phyloP scores from a whole-genome alignment of 192 early-diverging fungal species.

The Podila horticola region DNA sequence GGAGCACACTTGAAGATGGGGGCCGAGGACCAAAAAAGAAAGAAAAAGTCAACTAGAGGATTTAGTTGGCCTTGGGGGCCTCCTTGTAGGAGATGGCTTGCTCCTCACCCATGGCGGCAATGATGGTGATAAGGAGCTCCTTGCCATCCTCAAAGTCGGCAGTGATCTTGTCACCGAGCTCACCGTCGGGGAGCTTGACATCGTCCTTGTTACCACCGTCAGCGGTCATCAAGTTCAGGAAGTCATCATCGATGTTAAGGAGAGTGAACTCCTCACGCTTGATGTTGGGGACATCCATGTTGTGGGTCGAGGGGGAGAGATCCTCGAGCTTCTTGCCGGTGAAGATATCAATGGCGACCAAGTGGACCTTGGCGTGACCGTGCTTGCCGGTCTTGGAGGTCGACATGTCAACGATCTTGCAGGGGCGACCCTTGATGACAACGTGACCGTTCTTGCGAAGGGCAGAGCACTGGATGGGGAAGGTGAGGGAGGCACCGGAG shows the following conservation, averaged over 20 bases:
- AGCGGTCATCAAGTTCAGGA: constrained; percentile 84
- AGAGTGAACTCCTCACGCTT: constrained; percentile 86
- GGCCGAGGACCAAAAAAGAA: neutral
- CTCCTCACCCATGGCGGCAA: constrained; percentile 94
- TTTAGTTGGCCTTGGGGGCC: constrained; percentile 65
- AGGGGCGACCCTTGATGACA: constrained; percentile 98
- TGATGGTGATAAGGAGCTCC: constrained; percentile 82
- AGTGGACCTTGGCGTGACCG: constrained; percentile 99
- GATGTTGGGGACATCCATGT: constrained; percentile 99
- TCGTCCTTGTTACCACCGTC: constrained; percentile 94
- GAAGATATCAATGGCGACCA: constrained; percentile 96
- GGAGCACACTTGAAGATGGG: neutral
- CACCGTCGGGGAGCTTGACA: constrained; percentile 90
- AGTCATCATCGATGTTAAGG: constrained; percentile 91
- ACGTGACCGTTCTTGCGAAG: constrained; percentile 99
- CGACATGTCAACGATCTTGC: constrained; percentile 99
- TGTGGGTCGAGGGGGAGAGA: constrained; percentile 99
- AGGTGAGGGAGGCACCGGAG: constrained; percentile 93
- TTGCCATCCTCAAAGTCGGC: constrained; percentile 75
- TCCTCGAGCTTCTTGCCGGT: constrained; percentile 99
- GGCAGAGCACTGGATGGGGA: constrained; percentile 99
- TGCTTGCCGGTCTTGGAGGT: constrained; percentile 99
- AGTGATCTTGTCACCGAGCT: constrained; percentile 79
- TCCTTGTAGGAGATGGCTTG: constrained; percentile 85
- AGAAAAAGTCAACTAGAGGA: neutral